Percentiles rank a stretch among this genome's conserved stretches.
These are phyloP conservation scores for Rhododendron griersonianum DNA, from an alignment of 148 eudicot genomes.

Conservation along the genomic window DNA sequence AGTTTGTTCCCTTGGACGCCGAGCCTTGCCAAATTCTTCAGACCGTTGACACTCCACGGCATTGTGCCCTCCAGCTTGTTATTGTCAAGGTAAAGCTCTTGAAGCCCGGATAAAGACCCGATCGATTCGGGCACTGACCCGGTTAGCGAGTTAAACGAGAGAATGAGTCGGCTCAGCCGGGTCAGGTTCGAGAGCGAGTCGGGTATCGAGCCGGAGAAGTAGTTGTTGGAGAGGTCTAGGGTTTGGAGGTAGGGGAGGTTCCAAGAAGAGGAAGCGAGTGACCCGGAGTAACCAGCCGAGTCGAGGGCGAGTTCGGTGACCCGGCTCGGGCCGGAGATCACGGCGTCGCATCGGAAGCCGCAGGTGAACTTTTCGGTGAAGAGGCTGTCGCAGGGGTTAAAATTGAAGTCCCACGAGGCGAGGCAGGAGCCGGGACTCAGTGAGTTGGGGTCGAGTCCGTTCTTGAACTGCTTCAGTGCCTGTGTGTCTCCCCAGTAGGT, in stretches of 20 bases:
- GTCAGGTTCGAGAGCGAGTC: slow-evolving; percentile 42
- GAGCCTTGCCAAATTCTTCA: slow-evolving; percentile 42
- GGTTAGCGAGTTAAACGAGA: slow-evolving; percentile 55
- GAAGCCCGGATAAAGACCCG: slow-evolving; percentile 34
- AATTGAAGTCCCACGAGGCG: slow-evolving; percentile 68
- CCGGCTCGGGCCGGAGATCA: slow-evolving; percentile 13
- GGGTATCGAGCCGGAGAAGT: slow-evolving; percentile 63
- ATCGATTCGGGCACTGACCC: slow-evolving; percentile 57
- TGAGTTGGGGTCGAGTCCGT: slow-evolving; percentile 31
- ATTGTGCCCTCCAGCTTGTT: slow-evolving; percentile 48
- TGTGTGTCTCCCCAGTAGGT: slow-evolving; percentile 59
- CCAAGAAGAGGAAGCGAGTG: slow-evolving; percentile 23
- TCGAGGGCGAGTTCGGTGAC: slow-evolving; percentile 57
- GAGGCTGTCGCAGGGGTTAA: slow-evolving; percentile 75
- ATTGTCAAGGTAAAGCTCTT: slow-evolving; percentile 57
- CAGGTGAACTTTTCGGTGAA: slow-evolving; percentile 60
- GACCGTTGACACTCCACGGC: slow-evolving; percentile 36
- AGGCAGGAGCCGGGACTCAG: slow-evolving; percentile 60
- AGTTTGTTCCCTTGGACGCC: slow-evolving; percentile 59
- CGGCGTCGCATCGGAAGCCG: slow-evolving; percentile 59
- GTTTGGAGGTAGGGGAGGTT: slow-evolving; percentile 38
- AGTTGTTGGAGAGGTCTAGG: slow-evolving; percentile 46
- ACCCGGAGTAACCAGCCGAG: slow-evolving; percentile 45
- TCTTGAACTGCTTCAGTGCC: slow-evolving; percentile 46
- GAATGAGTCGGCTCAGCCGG: slow-evolving; percentile 19